phyloP scores from a whole-genome alignment of 768 basidiomycete genomes.

The Tricholoma saponaceum region DNA sequence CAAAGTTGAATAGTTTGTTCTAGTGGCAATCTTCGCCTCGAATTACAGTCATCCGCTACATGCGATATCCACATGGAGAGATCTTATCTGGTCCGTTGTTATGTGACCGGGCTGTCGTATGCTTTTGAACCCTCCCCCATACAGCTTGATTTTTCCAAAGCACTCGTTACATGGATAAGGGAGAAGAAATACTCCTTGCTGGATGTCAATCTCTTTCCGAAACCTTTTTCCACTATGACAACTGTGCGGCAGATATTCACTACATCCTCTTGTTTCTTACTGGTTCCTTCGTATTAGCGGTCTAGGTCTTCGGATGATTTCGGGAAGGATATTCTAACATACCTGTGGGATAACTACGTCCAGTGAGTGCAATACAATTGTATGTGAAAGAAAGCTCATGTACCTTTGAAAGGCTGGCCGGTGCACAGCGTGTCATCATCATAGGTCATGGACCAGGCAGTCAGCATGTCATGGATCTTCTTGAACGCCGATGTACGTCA shows the following conservation, averaged over 20 bases:
- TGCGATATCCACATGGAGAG: constrained; percentile 76
- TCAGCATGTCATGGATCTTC: constrained; percentile 66
- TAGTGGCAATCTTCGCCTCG: constrained; percentile 86
- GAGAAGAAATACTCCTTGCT: constrained; percentile 66
- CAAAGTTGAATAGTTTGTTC: not conserved
- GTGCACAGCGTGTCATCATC: constrained; percentile 68
- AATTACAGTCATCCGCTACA: constrained; percentile 67
- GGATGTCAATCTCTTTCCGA: constrained; percentile 83
- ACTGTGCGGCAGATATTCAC: constrained; percentile 28
- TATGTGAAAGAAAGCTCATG: constrained; percentile 1
- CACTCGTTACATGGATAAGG: constrained; percentile 74
- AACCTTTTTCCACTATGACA: constrained; percentile 32
- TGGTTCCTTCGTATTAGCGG: constrained; percentile 24
- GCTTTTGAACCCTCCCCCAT: not conserved
- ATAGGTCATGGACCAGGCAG: constrained; percentile 90
- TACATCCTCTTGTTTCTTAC: not conserved
- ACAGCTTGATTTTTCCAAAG: constrained; percentile 83
- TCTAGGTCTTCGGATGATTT: constrained; percentile 39
- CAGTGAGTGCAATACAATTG: constrained; percentile 49
- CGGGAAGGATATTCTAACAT: constrained; percentile 60
- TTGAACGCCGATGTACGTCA: constrained; percentile 63
- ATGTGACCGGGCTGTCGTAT: not conserved
- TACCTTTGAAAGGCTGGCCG: constrained; percentile 52
- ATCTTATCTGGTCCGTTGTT: constrained; percentile 69
- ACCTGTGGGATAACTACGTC: constrained; percentile 96